These are phyloP conservation scores for Eutrema heterophyllum DNA, from an alignment of 345 rosid species.

Conservation along the genomic window DNA sequence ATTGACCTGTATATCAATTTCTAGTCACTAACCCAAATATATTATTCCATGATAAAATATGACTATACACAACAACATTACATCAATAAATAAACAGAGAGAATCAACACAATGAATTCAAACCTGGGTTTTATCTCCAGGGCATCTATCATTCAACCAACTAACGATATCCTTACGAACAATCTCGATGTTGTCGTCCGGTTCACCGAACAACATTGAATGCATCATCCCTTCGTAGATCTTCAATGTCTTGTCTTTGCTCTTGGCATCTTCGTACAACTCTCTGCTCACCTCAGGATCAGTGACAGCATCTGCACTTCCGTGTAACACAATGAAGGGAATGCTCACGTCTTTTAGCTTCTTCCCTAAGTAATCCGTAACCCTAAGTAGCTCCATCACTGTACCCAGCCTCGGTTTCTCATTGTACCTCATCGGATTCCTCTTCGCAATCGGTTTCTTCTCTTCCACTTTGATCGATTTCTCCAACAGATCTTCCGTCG, in stretches of 20 bases:
- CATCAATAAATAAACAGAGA: neutral
- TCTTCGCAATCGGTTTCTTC: slow-evolving; percentile 47
- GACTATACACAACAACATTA: slow-evolving; percentile 11
- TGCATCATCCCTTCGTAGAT: slow-evolving; percentile 84
- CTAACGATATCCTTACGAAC: slow-evolving; percentile 55
- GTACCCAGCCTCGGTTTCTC: slow-evolving; percentile 85
- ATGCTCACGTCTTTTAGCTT: slow-evolving; percentile 46
- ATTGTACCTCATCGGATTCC: slow-evolving; percentile 61
- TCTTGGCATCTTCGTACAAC: slow-evolving; percentile 46
- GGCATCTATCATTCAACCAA: slow-evolving; percentile 67
- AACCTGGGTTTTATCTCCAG: slow-evolving; percentile 10
- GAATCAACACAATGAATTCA: neutral
- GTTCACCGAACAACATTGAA: slow-evolving; percentile 83
- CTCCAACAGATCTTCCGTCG: slow-evolving; percentile 53
- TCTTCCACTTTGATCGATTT: slow-evolving; percentile 61
- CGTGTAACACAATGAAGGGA: slow-evolving; percentile 70
- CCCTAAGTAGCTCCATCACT: slow-evolving; percentile 64
- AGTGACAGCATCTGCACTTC: slow-evolving; percentile 69
- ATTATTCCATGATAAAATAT: neutral
- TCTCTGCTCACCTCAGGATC: slow-evolving; percentile 70
- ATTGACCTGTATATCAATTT: neutral
- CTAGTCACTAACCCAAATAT: neutral
- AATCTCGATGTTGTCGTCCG: slow-evolving; percentile 62
- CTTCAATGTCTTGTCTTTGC: slow-evolving; percentile 58
- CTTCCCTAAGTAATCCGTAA: slow-evolving; percentile 49